phyloP scores from a whole-genome alignment of 2,329 filamentous ascomycete species.

The Byssoonygena ceratinophila region DNA sequence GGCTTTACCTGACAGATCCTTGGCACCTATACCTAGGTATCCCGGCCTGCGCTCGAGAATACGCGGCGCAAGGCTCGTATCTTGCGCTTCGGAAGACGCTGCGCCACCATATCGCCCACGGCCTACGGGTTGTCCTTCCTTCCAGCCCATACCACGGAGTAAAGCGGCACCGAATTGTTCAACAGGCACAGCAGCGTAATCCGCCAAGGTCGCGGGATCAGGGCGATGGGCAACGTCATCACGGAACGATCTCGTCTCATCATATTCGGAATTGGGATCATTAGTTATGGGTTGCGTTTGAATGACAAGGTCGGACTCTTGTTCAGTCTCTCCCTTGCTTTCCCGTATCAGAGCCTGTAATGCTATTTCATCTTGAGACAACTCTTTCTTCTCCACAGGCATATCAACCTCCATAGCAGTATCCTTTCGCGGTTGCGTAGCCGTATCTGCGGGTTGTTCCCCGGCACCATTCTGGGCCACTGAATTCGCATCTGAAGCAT shows the following conservation, averaged over 20 bases:
- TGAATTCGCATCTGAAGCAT: conserved; percentile 25
- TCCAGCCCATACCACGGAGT: conserved; percentile 91
- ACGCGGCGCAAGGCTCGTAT: conserved; percentile 50
- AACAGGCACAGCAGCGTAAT: conserved; percentile 81
- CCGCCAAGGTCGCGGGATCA: conserved; percentile 63
- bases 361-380: conserved; percentile 53
- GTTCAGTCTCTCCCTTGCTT: conserved; percentile 30
- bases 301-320: conserved; percentile 43
- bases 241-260: conserved; percentile 51
- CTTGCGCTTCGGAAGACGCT: conserved; percentile 24
- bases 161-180: conserved; percentile 90
- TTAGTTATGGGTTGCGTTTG: conserved; percentile 31
- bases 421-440: conserved; percentile 23
- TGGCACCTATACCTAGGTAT: conserved; percentile 79
- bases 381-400: conserved; percentile 22
- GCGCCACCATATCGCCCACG: conserved; percentile 41
- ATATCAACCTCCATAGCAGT: conserved; percentile 18
- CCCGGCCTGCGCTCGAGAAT: conserved; percentile 62
- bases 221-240: conserved; percentile 62
- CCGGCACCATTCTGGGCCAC: conserved; percentile 18
- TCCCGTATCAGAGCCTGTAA: conserved; percentile 57
- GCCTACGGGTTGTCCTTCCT: conserved; percentile 54
- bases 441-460: conserved; percentile 25
- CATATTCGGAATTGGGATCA: conserved; percentile 23
- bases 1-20: conserved; percentile 51